Base-by-base conservation (phyloP, 2,329 filamentous ascomycete genomes). In the Knufia petricola region DNA sequence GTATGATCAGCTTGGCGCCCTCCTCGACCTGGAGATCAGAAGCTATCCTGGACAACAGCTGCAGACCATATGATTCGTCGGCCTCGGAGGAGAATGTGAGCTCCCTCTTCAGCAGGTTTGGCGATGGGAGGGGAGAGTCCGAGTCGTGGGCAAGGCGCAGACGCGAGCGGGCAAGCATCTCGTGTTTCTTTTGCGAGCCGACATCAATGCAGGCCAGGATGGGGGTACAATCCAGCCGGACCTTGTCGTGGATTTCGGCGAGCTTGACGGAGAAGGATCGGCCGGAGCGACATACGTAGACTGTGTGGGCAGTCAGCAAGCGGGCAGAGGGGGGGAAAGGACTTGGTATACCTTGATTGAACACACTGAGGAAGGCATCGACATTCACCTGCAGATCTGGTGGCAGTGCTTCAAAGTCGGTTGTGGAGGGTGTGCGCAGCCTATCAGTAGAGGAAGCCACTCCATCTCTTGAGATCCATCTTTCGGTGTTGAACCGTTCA, bases 191-290 rank as follows among this genome's bases (percentile, higher is more conserved):
- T 61, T 63, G 68, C 57, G 58, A 66, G 15, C 70, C 69, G 30
- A 77, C 69, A 59, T 77, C 74, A 56, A 78, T 69, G 38, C 78
- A 69, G 17, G 75, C 74, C 43, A 79, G 69, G 4, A 74, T 73
- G n/a, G 76, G 76, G 43, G 68, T 71, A 55, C 69, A 69, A 44
- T 74, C 68, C 48, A 59, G 61, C 51, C 54, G 54, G 48, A 53
- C 55, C 31, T 65, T 64, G 24, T 67, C 66, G 41, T 64, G 63
- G 28, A 79, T 61, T 54, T 77, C 72, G 48, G 70, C 69, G 17
- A 79, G 63, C 58, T 74, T 74, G 38, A 66, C 64, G 53, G 75
- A 67, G 56, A 77, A 77, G 17, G 74, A 71, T 50, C 69, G 66
- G 42, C 72, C 74, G 8, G 70, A 71, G 38, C 69, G 68, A 58